phyloP scores from a whole-genome alignment of 108 stramenopile species.

The Pseudonitzschia delicatissima region DNA sequence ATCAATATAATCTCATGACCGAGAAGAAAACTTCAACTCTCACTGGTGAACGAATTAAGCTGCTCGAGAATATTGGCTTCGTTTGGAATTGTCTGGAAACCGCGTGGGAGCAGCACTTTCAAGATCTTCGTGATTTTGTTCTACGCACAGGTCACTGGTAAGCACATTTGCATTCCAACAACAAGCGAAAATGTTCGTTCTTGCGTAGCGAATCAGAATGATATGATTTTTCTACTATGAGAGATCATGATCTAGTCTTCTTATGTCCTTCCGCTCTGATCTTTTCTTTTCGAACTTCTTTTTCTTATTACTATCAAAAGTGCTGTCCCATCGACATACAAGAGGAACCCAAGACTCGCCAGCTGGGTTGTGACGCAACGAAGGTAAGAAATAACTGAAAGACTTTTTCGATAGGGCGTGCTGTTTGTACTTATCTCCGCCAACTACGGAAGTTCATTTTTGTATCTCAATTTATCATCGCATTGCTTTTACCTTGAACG shows the following conservation, averaged over 20 bases:
- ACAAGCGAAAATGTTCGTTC: neutral
- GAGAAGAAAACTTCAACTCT: conserved; percentile 21
- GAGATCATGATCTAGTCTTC: neutral
- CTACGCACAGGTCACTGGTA: conserved; percentile 30
- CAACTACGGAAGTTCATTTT: no score
- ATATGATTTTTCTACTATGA: neutral
- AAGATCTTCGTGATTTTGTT: conserved; percentile 32
- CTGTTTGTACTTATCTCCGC: neutral
- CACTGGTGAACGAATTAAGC: neutral
- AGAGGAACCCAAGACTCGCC: conserved; percentile 19
- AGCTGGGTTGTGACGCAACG: conserved; percentile 29
- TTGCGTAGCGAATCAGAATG: neutral
- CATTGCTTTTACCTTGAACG: neutral
- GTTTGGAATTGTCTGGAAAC: conserved; percentile 11
- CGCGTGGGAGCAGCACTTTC: conserved; percentile 33
- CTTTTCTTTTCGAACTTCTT: neutral
- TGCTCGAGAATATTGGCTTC: conserved; percentile 10
- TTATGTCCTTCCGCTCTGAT: neutral
- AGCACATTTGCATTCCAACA: neutral
- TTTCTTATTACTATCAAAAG: neutral
- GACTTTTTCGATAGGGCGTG: no score
- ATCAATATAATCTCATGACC: conserved; percentile 1
- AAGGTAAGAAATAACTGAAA: conserved; percentile 6
- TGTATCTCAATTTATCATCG: neutral
- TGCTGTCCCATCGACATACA: conserved; percentile 17